These are phyloP conservation scores for Botryotinia narcissicola DNA, from an alignment of 2,329 filamentous ascomycete genomes.

Conservation along the genomic window DNA sequence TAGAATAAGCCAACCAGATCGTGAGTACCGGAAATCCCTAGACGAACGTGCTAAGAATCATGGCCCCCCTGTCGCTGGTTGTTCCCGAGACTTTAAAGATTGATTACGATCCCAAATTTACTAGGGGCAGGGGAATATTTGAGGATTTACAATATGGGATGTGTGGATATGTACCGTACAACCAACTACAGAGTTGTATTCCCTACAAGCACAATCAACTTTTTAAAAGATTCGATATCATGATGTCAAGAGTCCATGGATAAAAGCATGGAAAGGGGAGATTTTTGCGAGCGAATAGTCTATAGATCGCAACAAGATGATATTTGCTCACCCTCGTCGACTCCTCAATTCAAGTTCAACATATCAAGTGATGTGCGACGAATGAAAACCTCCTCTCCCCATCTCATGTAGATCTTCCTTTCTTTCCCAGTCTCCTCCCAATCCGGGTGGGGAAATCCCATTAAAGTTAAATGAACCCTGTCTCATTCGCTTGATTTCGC, in stretches of 20 bases:
- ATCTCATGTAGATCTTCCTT: constrained; percentile 5
- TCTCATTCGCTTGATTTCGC: constrained; percentile 16
- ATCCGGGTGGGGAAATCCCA: constrained; percentile 10
- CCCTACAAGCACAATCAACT: neutral
- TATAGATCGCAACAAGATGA: neutral
- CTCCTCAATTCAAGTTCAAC: neutral
- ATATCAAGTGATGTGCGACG: constrained; percentile 6
- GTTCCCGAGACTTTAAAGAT: constrained; percentile 19
- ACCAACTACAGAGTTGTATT: neutral
- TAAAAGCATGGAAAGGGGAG: neutral
- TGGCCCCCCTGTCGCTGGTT: neutral
- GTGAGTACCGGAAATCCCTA: neutral
- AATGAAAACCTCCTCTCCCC: neutral
- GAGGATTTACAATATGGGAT: constrained; percentile 9
- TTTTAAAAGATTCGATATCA: neutral
- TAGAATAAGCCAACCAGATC: constrained; percentile 13
- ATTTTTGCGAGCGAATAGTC: neutral
- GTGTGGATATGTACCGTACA: neutral
- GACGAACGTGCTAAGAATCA: constrained; percentile 7
- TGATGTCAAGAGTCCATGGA: neutral
- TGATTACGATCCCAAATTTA: neutral
- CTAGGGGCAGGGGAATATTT: neutral
- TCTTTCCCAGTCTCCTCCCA: constrained; percentile 7
- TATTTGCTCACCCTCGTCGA: neutral
- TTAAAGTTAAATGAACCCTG: constrained; percentile 11